phyloP scores from a whole-genome alignment of 2,329 filamentous ascomycete genomes.

The Fusarium irregulare region DNA sequence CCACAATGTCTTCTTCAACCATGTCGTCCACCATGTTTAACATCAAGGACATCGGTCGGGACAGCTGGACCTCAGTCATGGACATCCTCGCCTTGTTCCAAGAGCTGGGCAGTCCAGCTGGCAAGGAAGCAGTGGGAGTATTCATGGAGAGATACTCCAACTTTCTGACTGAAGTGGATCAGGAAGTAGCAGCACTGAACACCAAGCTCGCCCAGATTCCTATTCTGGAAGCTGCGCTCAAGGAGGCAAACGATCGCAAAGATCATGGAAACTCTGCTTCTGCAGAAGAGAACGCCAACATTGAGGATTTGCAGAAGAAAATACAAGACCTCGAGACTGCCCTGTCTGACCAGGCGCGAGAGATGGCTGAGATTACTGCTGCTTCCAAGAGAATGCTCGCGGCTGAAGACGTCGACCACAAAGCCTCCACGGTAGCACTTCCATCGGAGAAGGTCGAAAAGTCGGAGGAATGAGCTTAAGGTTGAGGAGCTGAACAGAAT shows the following conservation, averaged over 20 bases:
- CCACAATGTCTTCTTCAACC: background rate
- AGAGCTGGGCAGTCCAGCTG: background rate
- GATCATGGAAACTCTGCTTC: background rate
- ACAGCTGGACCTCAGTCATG: background rate
- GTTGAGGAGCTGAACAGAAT: background rate
- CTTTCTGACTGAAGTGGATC: background rate
- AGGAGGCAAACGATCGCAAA: background rate
- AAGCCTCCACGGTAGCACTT: background rate
- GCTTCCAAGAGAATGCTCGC: background rate
- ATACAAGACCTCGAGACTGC: background rate
- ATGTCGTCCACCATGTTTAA: background rate
- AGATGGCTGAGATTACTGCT: too few species aligned
- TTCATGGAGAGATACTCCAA: background rate
- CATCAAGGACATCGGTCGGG: background rate
- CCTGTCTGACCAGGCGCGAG: background rate
- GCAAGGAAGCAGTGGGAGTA: background rate
- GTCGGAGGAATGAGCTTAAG: background rate
- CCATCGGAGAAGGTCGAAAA: background rate
- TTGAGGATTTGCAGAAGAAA: background rate
- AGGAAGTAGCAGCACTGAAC: background rate
- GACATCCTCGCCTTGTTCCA: background rate
- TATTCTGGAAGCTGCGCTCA: background rate
- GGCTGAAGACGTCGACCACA: too few species aligned
- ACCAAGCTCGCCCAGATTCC: background rate
- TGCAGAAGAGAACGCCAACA: background rate